Base-by-base conservation (phyloP, 345 rosid species). In the Brassica cretica region DNA sequence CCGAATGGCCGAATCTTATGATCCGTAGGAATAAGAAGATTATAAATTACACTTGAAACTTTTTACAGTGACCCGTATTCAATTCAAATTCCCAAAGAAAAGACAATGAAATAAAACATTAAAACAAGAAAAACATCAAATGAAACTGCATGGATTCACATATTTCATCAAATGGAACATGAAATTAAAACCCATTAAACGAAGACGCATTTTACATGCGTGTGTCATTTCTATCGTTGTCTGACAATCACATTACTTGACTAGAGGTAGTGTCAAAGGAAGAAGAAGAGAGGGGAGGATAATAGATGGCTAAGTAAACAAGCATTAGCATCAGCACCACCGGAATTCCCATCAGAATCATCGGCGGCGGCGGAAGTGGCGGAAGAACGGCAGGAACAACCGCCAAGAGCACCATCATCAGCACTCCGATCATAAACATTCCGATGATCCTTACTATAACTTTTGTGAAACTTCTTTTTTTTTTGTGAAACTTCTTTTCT, bases 301-400 rank as follows among this genome's bases (percentile, higher is more conserved):
- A 70, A 64, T 2, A 41, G 37, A 80, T 64, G 64, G 83, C 83
- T 65, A 75, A 70, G 72, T 58, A 70, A 65, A 75, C 3, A 29
- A 80, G 83, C 79, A 64, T 70, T 65, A 80, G 14, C 79, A 80
- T 55, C 21, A 80, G 18, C 33, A 80, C 72, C 76, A 80, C 72
- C 68, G 83, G 83, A 46, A 80, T 46, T 21, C 68, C 72, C 83
- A 80, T 75, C 2, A 80, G 21, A 32, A 75, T 69, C 73, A 75
- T 75, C 58, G 83, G 83, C 19, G 79, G 83, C 15, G 83, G 79
- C 2, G 83, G 79, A 8, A 75, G 68, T 30, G 83, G 83, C 7
- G 83, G 83, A 4, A 80, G 59, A 70, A 75, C 9, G 1, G 79
- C 76, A 44, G 83, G 83, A 65, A 80, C 64, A 21, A 80, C 76